Conservation (phyloP, 495 filamentous ascomycete genomes). For the Podospora anserina region DNA sequence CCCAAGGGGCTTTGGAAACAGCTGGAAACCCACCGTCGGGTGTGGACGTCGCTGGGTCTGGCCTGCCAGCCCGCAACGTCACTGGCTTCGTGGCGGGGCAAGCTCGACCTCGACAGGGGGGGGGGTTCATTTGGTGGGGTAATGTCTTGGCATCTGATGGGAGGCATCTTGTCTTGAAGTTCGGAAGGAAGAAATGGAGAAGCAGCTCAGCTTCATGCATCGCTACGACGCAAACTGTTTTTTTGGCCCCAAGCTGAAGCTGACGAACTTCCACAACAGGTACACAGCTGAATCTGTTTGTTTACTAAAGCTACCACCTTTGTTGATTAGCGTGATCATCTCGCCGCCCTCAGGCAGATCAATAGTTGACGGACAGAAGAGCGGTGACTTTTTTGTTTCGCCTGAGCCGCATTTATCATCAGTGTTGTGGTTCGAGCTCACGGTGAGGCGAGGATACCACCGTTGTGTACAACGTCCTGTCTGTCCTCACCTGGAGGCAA, state of each 20-base stretch:
- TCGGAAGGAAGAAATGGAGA: not conserved
- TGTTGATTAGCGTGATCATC: not conserved
- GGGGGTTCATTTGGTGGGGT: conserved; percentile 25
- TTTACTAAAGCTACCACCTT: conserved; percentile 16
- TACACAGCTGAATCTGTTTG: conserved; percentile 10
- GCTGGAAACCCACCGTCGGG: conserved; percentile 31
- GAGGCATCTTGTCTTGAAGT: not conserved
- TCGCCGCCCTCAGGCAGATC: conserved; percentile 18
- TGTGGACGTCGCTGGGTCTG: conserved; percentile 6
- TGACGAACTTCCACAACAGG: conserved; percentile 4
- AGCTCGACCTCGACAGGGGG: not conserved
- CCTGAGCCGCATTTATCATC: not conserved
- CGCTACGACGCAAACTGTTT: not conserved
- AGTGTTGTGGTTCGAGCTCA: not conserved
- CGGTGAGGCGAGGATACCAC: not conserved
- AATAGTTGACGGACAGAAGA: conserved; percentile 6
- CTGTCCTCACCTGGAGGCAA: not conserved
- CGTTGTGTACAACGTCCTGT: not conserved
- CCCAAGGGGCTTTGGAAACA: conserved; percentile 22
- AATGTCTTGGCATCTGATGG: not conserved
- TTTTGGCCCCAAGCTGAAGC: conserved; percentile 11
- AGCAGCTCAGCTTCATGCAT: not conserved
- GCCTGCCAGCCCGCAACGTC: conserved; percentile 24
- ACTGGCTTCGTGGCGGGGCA: conserved; percentile 13
- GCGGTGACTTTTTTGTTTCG: not conserved